Percentiles rank a stretch among this genome's conserved stretches.
Conservation (phyloP, 1,284 basidiomycete genomes). For the Ustilago sp. region DNA sequence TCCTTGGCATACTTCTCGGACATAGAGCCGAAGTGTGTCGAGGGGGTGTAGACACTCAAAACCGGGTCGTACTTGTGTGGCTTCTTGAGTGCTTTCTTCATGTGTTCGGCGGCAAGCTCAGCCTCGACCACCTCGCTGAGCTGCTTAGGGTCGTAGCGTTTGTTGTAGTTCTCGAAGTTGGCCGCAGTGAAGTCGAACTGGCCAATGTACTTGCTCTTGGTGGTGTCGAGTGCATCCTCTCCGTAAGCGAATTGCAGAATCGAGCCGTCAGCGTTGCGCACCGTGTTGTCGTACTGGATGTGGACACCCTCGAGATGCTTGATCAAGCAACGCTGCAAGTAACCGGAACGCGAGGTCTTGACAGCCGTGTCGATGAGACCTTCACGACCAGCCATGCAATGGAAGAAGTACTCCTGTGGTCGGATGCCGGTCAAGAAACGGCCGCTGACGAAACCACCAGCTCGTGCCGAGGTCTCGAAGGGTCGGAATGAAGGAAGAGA, state of each 20-base stretch:
- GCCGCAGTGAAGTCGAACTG: conserved; percentile 93
- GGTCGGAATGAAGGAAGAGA: conserved; percentile 96
- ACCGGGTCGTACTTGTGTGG: conserved; percentile 82
- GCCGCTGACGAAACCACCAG: conserved; percentile 99
- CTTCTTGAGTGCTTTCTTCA: conserved; percentile 90
- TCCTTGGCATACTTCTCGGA: conserved; percentile 91
- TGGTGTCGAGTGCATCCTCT: conserved; percentile 95
- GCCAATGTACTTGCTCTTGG: conserved; percentile 76
- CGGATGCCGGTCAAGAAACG: conserved; percentile 98
- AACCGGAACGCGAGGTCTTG: conserved; percentile 98
- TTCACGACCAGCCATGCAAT: conserved; percentile 99
- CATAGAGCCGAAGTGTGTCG: conserved; percentile 85
- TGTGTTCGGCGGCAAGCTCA: conserved; percentile 78
- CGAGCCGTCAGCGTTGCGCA: conserved; percentile 91
- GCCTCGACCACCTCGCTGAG: conserved; percentile 77
- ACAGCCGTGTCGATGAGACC: conserved; percentile 99
- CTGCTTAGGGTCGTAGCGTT: conserved; percentile 76
- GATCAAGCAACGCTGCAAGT: conserved; percentile 96
- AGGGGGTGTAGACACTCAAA: conserved; percentile 83
- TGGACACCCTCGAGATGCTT: conserved; percentile 97
- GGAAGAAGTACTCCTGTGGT: conserved; percentile 99
- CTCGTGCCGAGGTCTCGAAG: conserved; percentile 95
- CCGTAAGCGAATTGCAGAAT: conserved; percentile 98
- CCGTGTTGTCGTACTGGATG: conserved; percentile 97
- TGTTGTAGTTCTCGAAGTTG: conserved; percentile 85